A percentile compares a stretch with the other conserved stretches of the same genome.
phyloP scores from a whole-genome alignment of 2,329 filamentous ascomycete species.

The Monilinia fructigena region DNA sequence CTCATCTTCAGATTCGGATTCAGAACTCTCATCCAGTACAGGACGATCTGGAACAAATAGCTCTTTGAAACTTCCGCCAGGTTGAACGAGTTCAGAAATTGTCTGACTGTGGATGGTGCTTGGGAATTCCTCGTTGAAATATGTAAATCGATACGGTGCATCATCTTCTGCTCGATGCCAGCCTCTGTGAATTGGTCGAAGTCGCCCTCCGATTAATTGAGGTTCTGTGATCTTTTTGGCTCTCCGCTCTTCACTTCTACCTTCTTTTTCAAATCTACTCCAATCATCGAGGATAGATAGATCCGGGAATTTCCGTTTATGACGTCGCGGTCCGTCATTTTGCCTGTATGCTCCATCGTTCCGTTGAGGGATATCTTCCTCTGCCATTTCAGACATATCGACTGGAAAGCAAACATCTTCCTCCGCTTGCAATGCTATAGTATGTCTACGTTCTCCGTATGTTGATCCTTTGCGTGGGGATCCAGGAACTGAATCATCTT shows the following conservation, averaged over 20 bases:
- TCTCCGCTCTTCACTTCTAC: slow-evolving; percentile 75
- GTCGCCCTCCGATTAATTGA: slow-evolving; percentile 82
- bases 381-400: slow-evolving; percentile 75
- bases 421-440: slow-evolving; percentile 64
- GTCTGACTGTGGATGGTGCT: slow-evolving; percentile 95
- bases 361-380: slow-evolving; percentile 63
- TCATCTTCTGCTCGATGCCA: slow-evolving; percentile 92
- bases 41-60: slow-evolving; percentile 88
- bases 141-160: slow-evolving; percentile 90
- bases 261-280: slow-evolving; percentile 87
- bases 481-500: slow-evolving; percentile 37
- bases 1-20: slow-evolving; percentile 56
- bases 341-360: slow-evolving; percentile 45
- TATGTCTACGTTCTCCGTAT: slow-evolving; percentile 50
- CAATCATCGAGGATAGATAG: slow-evolving; percentile 81
- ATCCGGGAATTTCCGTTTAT: slow-evolving; percentile 81
- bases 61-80: slow-evolving; percentile 78
- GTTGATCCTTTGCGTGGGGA: slow-evolving; percentile 33
- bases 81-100: slow-evolving; percentile 87
- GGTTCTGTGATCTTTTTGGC: slow-evolving; percentile 93
- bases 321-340: slow-evolving; percentile 45
- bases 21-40: slow-evolving; percentile 68
- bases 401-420: slow-evolving; percentile 92
- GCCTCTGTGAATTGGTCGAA: slow-evolving; percentile 73
- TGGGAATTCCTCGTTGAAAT: slow-evolving; percentile 96